Evolutionary conservation across 2,329 filamentous ascomycete species (phyloP), one percentile per base, ranked within the genome.

Genomic region (Xylariaceae sp.): DNA sequence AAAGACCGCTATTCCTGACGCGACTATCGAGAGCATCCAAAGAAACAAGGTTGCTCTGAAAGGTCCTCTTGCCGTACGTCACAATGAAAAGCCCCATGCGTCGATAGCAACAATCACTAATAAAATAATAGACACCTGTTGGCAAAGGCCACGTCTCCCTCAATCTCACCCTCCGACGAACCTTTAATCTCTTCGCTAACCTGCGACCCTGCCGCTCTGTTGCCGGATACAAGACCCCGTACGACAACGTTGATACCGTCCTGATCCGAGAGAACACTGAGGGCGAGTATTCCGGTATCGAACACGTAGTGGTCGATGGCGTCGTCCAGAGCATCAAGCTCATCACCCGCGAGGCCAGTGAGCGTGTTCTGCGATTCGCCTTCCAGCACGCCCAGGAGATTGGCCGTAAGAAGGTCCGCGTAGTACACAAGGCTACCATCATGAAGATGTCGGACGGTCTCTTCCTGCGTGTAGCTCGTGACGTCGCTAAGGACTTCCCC

Each of bases 361-460:
- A 99, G 86, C 89, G 94, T 67, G 94, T 99, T 50, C 86, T 97
- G 64, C 88, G 92, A 72, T 99, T 92, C 76, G 94, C 95, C 69
- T 99, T 99, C 87, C 93, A 99, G 81, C 92, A 99, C 75, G 94
- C 94, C 66, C 84, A 94, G 76, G 85, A 91, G 67, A 89, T 97
- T 71, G 92, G 92, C 78, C 90, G 91, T 82, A 92, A 86, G 74
- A 97, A 97, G 89, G 93, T 97, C 70, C 91, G 92, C 71, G 93
- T 92, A 56, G 92, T 97, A 61, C 94, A 99, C 89, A 99, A 99
- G 86, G 94, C 94, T 75, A 97, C 94, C 72, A 99, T 99, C 81
- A 99, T 99, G 94, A 99, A 99, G 87, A 96, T 97, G 91, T 93
- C 89, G 73, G 94, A 99, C 75, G 94, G 94, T 79, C 90, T 99